Evolutionary conservation across 2,329 filamentous ascomycete genomes (phyloP), one percentile per base, ranked within the genome.

Genomic region (Alternaria brassicicola): DNA sequence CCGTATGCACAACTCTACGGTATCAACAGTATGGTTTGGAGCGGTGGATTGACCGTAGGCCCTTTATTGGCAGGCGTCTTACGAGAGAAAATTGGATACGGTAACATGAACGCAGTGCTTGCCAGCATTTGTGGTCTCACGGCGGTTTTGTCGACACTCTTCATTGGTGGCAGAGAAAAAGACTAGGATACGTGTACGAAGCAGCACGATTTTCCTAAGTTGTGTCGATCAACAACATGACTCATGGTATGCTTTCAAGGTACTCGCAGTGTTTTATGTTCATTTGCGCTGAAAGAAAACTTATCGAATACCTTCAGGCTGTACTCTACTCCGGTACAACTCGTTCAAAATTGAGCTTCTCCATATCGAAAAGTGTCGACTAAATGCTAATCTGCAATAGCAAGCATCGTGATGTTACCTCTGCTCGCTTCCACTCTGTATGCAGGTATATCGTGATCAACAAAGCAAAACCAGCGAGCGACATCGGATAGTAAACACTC

Each of bases 1-100:
- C 86, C 87, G 0, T 88, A 88, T 67, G 87, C 86, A 2, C 88
- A 89, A 72, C 78, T 89, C 0, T 90, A 89, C 69, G 86, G 85
- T 3, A 77, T 89, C 57, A 88, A 86, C 65, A 86, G 83, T n/a
- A 83, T 89, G 79, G 81, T 86, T 0, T 89, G 87, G 71, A 84
- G 83, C 58, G 75, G 79, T 0, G 88, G 88, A 0, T 74, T 89
- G 50, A 84, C 86, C 0, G 52, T 88, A 6, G 88, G 88, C 0
- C 88, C 88, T 0, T 69, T 88, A 13, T 71, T 86, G 48, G 83
- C 82, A 7, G 87, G 86, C 8, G 17, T 21, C 7, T 64, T 87
- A 63, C 83, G 81, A 63, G 79, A 84, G 38, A 69, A 59, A 0
- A 77, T 86, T 57, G 84, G 85, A 0, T 87, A 86, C 68, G 84